Evolutionary conservation across 2,329 filamentous ascomycete species (phyloP), one percentile per base, ranked within the genome.

Genomic region (Penicillium brasilianum): DNA sequence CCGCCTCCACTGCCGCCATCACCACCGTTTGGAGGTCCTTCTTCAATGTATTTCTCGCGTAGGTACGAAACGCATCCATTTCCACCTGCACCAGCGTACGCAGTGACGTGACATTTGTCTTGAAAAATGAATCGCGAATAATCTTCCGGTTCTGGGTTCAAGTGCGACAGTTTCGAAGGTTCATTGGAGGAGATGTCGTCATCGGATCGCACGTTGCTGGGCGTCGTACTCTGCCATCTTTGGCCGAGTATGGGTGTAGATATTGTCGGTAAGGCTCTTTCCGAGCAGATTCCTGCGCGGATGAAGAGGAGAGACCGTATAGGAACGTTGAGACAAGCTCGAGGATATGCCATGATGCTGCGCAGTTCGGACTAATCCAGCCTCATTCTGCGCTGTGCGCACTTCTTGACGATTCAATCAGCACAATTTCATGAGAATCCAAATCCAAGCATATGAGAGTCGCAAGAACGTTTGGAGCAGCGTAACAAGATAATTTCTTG

Each of bases 51-150:
- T 65, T 94, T 94, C 71, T 99, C 95, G 20, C 94, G 89, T 46
- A 96, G 81, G 74, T 98, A 99, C 0, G 95, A 95, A 54, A 98
- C 92, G 73, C 95, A 99, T 65, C 95, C 95, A 72, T 95, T 89
- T 9, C 95, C 95, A 28, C 95, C 95, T 2, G 83, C 80, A 9
- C 95, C 95, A 18, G 93, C 90, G 69, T 90, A 85, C 3, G 98
- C 78, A 0, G 87, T 90, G 30, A 98, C 78, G 8, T 87, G 86
- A 58, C 93, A 93, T 74, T 91, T 90, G 78, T 99, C 95, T 58
- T 91, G 89, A 73, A 99, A 99, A 48, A 89, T 90, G 4, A 92
- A 87, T 34, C 88, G 83, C 16, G 90, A 86, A 78, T 96, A 98
- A 76, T 97, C 92, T 71, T 92, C 89, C 0, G 93, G 92, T 0